Evolutionary conservation across 2,329 filamentous ascomycete genomes (phyloP), one percentile per base, ranked within the genome.

Genomic region (Leptoxyphium fumago): DNA sequence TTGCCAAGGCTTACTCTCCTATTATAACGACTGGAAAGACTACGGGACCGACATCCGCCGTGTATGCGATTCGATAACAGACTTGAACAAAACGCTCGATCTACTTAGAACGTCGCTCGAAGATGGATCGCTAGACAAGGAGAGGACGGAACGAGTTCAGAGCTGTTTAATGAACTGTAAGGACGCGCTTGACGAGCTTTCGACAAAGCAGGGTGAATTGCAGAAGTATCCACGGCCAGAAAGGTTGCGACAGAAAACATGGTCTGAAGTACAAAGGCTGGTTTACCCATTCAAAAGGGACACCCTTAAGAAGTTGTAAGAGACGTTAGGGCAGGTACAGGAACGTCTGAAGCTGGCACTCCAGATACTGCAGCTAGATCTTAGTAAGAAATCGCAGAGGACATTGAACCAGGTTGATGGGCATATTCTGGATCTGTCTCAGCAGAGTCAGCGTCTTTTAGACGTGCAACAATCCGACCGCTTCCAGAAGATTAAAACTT

Each of bases 281-380:
- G 34, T 34, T 30, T 51, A 51, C 42, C 49, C 47, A 11, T 50
- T 51, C 41, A 40, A 38, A 29, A 42, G 41, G n/a, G 40, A 41
- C 18, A 51, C 45, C n/a, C 45, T 51, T 14, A 42, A 34, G 14
- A 46, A 43, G 40, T 36, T 51, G 29, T 17, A 43, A 38, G 38
- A 26, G 11, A 44, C 11, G n/a, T 47, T 51, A 7, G 30, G 6
- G 7, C 45, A 44, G 2, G 13, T 50, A 7, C 41, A 41, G 40
- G 46, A 40, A 29, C 43, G 40, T 32, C 44, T 50, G 10, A 41
- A 39, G 39, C 36, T 48, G 6, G 44, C 48, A 8, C 40, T 48
- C 26, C 44, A 50, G 39, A 42, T 45, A 14, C 42, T 50, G n/a
- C 48, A 50, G 39, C 46, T 50, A 14, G 48, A 50, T 21, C 11